A percentile compares a stretch with the other conserved stretches of the same genome.
These are phyloP conservation scores for Sporodiniella umbellata DNA, from an alignment of 371 early-diverging fungal species.

Conservation along the genomic window DNA sequence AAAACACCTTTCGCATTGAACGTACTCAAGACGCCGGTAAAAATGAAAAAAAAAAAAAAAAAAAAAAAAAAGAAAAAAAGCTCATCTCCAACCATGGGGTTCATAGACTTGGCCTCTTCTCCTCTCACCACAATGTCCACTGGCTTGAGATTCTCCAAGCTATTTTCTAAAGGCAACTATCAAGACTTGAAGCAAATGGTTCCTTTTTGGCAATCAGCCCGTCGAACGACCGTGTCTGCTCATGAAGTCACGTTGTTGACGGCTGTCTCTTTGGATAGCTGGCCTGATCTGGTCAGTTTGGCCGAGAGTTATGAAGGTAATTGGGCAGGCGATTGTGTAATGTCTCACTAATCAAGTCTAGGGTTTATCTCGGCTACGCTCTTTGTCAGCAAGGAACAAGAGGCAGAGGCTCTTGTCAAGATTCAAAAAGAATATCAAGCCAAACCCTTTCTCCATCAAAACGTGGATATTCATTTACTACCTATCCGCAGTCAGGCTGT, in stretches of 20 bases:
- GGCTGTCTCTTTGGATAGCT: constrained; percentile 29
- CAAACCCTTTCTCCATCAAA: constrained; percentile 14
- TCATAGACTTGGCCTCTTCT: constrained; percentile 39
- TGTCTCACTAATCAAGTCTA: constrained; percentile 8
- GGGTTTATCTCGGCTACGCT: constrained; percentile 47
- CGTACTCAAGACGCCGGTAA: constrained; percentile 46
- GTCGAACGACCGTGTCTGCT: constrained; percentile 13
- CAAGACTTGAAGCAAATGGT: constrained; percentile 10
- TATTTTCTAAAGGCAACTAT: constrained; percentile 33
- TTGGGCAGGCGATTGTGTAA: neutral
- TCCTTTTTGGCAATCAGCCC: constrained; percentile 37
- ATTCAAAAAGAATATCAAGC: constrained; percentile 20
- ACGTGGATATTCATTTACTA: constrained; percentile 38
- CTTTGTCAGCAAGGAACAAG: constrained; percentile 15
- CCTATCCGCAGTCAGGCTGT: constrained; percentile 15
- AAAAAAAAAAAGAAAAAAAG: constrained; percentile 1
- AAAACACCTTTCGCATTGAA: constrained; percentile 10
- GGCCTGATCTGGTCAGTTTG: constrained; percentile 34
- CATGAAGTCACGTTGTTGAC: constrained; percentile 19
- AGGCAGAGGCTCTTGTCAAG: constrained; percentile 1
- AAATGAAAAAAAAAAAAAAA: neutral
- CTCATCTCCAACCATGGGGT: too few species aligned
- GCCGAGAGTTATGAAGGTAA: constrained; percentile 41
- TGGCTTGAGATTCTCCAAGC: constrained; percentile 41
- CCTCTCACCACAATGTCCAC: constrained; percentile 35